Base-by-base conservation (phyloP, 176 grass and related monocot species). In the Ensete glaucum region DNA sequence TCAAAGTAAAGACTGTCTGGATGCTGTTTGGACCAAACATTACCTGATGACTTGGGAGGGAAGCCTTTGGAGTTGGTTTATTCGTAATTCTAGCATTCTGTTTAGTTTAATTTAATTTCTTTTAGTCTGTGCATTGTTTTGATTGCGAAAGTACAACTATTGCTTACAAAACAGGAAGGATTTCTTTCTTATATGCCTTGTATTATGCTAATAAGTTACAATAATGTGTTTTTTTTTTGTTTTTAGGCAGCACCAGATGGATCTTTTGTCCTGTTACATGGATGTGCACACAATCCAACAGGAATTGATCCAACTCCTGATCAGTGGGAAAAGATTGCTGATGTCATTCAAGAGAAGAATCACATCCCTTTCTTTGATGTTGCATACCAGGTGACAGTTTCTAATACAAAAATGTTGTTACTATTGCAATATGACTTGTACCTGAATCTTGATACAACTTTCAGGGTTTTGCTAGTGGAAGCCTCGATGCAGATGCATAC, bases 351-450 rank as follows among this genome's bases (percentile, higher is more conserved):
- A 85, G 86, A 93, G 82, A 93, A 93, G 82, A 90, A 86, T 9
- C 88, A 93, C 59, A 91, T 83, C 52, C 90, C 95, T 66, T 98
- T 98, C 81, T 93, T 98, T 87, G 95, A 98, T 89, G 95, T 98
- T 84, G 95, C 95, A 74, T 98, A 98, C 73, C 95, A 98, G 88
- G 95, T 93, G 23, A 75, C 16, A 21, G 9, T 22, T 65, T 64
- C 52, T 73, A 23, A 6, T 21, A 26, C 22, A 24, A 53, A 24
- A 53, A 17, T 58, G 24, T 43, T n/a, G 23, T 43, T 34, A 43
- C 29, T 29, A 6, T 43, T 43, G 34, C 34, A 11, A 71, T 62
- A 34, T 25, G 53, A 10, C 71, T 27, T 73, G 24, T 60, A 59
- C 53, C 74, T 91, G 54, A 85, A 57, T 25, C 14, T 11, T 82